Evolutionary conservation across 2,329 filamentous ascomycete species (phyloP).

Genomic region (Plenodomus biglobosus): DNA sequence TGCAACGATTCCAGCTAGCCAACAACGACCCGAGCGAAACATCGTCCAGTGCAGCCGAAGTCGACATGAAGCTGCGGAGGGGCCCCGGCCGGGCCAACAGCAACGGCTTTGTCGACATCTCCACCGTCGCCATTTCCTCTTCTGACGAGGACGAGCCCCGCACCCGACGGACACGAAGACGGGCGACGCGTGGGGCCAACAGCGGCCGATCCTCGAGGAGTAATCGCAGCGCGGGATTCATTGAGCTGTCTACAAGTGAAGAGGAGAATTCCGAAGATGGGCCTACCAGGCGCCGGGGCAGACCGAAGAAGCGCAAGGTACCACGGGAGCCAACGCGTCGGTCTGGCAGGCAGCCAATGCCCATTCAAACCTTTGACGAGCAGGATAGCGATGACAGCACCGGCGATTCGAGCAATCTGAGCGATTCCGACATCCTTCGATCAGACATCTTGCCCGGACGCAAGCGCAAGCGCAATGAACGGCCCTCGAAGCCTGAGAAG

Average conservation of each 20-base stretch:
- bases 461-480: constrained; percentile 32
- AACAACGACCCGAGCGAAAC: constrained; percentile 18
- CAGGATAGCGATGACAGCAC: constrained; percentile 34
- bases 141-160: constrained; percentile 12
- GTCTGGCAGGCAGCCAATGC: constrained; percentile 25
- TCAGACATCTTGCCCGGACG: constrained; percentile 46
- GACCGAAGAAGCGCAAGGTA: constrained; percentile 17
- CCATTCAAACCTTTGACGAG: constrained; percentile 16
- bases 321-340: constrained; percentile 30
- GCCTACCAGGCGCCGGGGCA: constrained; percentile 14
- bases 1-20: constrained; percentile 47
- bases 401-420: constrained; percentile 34
- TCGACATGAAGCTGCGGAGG: constrained; percentile 30
- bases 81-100: constrained; percentile 15
- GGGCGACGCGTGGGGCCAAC: constrained; percentile 8
- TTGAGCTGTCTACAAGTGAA: constrained; percentile 24
- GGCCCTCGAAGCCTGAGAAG: constrained; percentile 20
- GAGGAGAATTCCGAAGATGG: constrained; percentile 17
- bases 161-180: constrained; percentile 13
- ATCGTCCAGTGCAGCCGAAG: constrained; percentile 14
- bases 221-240: constrained; percentile 15
- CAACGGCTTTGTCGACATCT: constrained; percentile 34
- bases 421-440: constrained; percentile 37
- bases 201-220: constrained; percentile 16
- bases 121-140: constrained; percentile 32